Evolutionary conservation across 1,284 basidiomycete genomes (phyloP).

Genomic region (Sphagnurus paluster): DNA sequence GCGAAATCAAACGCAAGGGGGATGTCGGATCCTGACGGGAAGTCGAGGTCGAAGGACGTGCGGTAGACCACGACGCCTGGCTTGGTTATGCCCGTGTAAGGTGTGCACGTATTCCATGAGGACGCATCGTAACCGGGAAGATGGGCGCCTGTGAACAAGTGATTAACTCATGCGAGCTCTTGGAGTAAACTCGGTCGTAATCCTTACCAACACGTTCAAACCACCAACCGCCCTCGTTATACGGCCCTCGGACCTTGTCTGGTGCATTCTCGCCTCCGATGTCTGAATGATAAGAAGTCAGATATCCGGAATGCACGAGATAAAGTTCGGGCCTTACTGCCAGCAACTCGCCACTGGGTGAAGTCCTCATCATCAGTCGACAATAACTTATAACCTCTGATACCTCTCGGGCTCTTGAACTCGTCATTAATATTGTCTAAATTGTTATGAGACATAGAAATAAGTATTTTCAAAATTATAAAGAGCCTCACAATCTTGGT

Average conservation of each 20-base stretch:
- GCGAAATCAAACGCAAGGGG: constrained; percentile 45
- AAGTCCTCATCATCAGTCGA: constrained; percentile 35
- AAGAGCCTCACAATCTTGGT: constrained; percentile 31
- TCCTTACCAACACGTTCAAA: constrained; percentile 47
- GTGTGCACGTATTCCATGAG: constrained; percentile 39
- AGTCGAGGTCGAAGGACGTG: constrained; percentile 41
- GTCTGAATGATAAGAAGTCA: constrained; percentile 18
- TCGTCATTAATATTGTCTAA: constrained; percentile 31
- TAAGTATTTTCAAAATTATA: not conserved
- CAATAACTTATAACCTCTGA: constrained; percentile 43
- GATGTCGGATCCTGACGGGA: constrained; percentile 38
- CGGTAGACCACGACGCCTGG: constrained; percentile 45
- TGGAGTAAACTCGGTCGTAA: not conserved
- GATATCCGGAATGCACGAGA: not conserved
- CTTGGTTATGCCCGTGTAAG: constrained; percentile 30
- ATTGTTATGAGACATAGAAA: not conserved
- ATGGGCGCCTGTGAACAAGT: constrained; percentile 33
- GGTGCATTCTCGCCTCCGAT: constrained; percentile 35
- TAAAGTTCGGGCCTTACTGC: constrained; percentile 35
- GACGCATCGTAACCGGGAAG: constrained; percentile 44
- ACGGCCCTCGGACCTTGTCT: constrained; percentile 40
- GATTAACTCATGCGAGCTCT: not conserved
- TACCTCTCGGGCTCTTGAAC: constrained; percentile 44
- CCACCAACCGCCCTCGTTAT: constrained; percentile 54
- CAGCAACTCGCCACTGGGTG: constrained; percentile 48